Evolutionary conservation across 805 yeast species (phyloP).

Genomic region (Metschnikowia matae): DNA sequence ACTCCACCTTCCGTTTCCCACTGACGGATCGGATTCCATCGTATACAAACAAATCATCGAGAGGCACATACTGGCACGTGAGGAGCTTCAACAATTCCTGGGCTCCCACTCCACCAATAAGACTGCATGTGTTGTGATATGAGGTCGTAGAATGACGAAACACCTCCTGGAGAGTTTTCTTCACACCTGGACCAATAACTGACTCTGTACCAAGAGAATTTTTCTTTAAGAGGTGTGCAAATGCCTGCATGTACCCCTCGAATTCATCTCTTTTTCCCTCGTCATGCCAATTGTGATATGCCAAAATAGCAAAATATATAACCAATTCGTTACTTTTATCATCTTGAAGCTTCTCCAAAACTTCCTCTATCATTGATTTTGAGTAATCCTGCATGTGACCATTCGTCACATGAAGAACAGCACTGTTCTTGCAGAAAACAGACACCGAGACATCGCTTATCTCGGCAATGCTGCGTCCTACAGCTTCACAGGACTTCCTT

Average conservation of each 20-base stretch:
- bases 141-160: slow-evolving; percentile 39
- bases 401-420: slow-evolving; percentile 44
- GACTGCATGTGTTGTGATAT: slow-evolving; percentile 57
- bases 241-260: slow-evolving; percentile 18
- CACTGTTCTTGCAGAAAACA: slow-evolving; percentile 60
- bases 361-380: not conserved
- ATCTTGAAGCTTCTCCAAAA: slow-evolving; percentile 1
- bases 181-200: slow-evolving; percentile 7
- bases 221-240: slow-evolving; percentile 15
- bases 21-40: slow-evolving; percentile 64
- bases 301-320: slow-evolving; percentile 43
- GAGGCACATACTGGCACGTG: slow-evolving; percentile 77
- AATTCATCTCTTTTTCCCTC: slow-evolving; percentile 22
- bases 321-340: slow-evolving; percentile 16
- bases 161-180: slow-evolving; percentile 27
- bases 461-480: slow-evolving; percentile 26
- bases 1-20: slow-evolving; percentile 31
- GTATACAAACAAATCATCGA: slow-evolving; percentile 64
- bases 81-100: slow-evolving; percentile 78
- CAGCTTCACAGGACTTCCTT: slow-evolving; percentile 18
- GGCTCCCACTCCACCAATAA: slow-evolving; percentile 80
- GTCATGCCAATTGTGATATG: slow-evolving; percentile 23
- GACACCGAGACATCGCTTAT: slow-evolving; percentile 35
- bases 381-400: slow-evolving; percentile 34
- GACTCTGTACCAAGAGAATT: not conserved